phyloP scores from a whole-genome alignment of 2,329 filamentous ascomycete genomes.

The Verticillium nubilum region DNA sequence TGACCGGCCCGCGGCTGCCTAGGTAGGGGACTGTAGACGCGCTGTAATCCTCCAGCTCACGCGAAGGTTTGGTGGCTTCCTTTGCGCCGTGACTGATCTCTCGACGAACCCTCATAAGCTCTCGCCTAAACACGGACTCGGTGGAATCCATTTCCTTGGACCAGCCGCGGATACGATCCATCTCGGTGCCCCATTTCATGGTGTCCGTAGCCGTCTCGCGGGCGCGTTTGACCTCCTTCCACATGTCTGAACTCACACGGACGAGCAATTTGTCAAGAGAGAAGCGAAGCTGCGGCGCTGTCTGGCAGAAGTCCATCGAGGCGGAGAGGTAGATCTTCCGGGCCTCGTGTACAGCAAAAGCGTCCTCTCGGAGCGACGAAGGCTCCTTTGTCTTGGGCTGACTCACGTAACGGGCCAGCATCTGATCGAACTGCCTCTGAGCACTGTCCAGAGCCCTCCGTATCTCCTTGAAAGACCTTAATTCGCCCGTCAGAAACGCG shows the following conservation, averaged over 20 bases:
- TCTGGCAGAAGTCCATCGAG: conserved; percentile 87
- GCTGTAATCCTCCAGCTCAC: conserved; percentile 90
- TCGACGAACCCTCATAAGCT: conserved; percentile 72
- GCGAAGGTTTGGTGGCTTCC: conserved; percentile 67
- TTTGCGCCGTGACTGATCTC: conserved; percentile 78
- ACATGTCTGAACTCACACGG: conserved; percentile 77
- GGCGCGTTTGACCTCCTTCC: conserved; percentile 74
- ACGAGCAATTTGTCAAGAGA: conserved; percentile 84
- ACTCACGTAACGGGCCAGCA: conserved; percentile 72
- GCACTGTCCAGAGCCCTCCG: conserved; percentile 69
- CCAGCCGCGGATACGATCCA: conserved; percentile 91
- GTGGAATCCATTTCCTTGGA: conserved; percentile 87
- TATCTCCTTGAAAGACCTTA: conserved; percentile 81
- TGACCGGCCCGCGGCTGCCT: conserved; percentile 63
- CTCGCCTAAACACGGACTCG: conserved; percentile 77
- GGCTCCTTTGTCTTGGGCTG: conserved; percentile 94
- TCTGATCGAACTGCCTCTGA: conserved; percentile 79
- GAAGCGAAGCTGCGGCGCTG: conserved; percentile 79
- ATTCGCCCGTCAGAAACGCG: conserved; percentile 69
- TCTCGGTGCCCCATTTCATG: conserved; percentile 66
- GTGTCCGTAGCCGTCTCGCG: conserved; percentile 62
- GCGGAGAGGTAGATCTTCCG: conserved; percentile 86
- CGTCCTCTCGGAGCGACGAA: conserved; percentile 86
- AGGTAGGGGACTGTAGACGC: conserved; percentile 85
- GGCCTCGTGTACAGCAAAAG: conserved; percentile 90